Evolutionary conservation across 2,329 filamentous ascomycete species (phyloP).

Genomic region (Plectosphaerella sp.): DNA sequence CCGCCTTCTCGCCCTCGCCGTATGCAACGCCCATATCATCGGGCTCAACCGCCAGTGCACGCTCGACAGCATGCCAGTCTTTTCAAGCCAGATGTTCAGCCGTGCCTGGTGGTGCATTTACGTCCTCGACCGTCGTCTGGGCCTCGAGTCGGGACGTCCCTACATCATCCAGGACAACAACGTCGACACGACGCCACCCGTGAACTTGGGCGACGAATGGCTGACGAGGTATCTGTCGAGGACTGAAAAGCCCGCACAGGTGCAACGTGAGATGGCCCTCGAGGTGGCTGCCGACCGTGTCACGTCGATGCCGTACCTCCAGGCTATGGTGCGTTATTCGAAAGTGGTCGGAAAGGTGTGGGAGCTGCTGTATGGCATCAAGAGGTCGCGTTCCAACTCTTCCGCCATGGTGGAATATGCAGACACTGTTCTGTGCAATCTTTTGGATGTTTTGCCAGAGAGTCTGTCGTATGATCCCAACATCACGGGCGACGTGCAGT

Average conservation of each 20-base stretch:
- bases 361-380: conserved; percentile 5
- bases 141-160: conserved; percentile 7
- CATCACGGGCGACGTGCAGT: background rate
- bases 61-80: conserved; percentile 1
- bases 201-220: conserved; percentile 7
- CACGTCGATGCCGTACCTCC: conserved; percentile 3
- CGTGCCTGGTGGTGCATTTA: conserved; percentile 7
- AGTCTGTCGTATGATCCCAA: conserved; percentile 2
- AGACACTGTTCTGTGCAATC: conserved; percentile 3
- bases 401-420: conserved; percentile 7
- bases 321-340: conserved; percentile 3
- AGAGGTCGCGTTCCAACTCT: background rate
- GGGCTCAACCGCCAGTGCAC: conserved; percentile 5
- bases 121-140: conserved; percentile 6
- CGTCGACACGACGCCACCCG: background rate
- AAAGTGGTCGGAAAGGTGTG: conserved; percentile 5
- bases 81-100: conserved; percentile 3
- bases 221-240: background rate
- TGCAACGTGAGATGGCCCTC: background rate
- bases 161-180: conserved; percentile 6
- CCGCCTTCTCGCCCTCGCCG: conserved; percentile 6
- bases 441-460: conserved; percentile 3
- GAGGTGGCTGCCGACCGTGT: background rate
- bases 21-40: conserved; percentile 8
- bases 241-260: background rate